Percentiles rank a stretch among this genome's conserved stretches.
These are phyloP conservation scores for Salisapilia sapeloensis DNA, from an alignment of 352 stramenopile genomes.

Conservation along the genomic window DNA sequence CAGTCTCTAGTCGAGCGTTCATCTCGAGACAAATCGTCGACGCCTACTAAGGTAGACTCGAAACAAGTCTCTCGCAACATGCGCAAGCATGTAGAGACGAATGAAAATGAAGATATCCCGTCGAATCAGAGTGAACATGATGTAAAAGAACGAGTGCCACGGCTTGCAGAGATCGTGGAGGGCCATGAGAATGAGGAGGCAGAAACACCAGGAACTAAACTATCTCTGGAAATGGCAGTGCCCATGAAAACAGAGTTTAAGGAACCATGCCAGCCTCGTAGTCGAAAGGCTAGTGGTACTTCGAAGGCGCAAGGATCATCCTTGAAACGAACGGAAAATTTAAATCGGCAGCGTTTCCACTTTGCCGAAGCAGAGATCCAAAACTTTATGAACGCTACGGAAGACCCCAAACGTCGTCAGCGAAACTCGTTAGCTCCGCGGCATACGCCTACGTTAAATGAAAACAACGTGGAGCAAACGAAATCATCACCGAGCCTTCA, in stretches of 20 bases:
- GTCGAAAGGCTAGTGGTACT: slow-evolving; percentile 3
- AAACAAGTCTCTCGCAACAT: too few species aligned
- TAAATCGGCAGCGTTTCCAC: slow-evolving; percentile 59
- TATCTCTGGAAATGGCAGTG: slow-evolving; percentile 12
- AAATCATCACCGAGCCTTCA: neutral
- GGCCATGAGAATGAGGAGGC: slow-evolving; percentile 7
- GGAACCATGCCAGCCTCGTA: slow-evolving; percentile 21
- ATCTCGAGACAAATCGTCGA: too few species aligned
- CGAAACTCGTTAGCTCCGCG: slow-evolving; percentile 1
- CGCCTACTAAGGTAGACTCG: too few species aligned
- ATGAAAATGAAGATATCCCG: too few species aligned
- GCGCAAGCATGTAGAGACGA: too few species aligned
- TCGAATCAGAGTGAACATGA: too few species aligned
- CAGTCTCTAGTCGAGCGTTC: too few species aligned
- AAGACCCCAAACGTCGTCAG: slow-evolving; percentile 7
- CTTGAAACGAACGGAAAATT: slow-evolving; percentile 8
- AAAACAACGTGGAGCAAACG: neutral
- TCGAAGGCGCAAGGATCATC: neutral
- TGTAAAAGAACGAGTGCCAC: slow-evolving; percentile 8
- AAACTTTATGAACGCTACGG: slow-evolving; percentile 6
- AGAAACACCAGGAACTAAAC: neutral
- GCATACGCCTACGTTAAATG: slow-evolving; percentile 1
- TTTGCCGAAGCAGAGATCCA: slow-evolving; percentile 29
- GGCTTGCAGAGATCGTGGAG: slow-evolving; percentile 12
- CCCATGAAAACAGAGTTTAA: slow-evolving; percentile 15